A percentile compares a stretch with the other conserved stretches of the same genome.
phyloP scores from a whole-genome alignment of 164 flowering plant species.

The Cinnamomum micranthum region DNA sequence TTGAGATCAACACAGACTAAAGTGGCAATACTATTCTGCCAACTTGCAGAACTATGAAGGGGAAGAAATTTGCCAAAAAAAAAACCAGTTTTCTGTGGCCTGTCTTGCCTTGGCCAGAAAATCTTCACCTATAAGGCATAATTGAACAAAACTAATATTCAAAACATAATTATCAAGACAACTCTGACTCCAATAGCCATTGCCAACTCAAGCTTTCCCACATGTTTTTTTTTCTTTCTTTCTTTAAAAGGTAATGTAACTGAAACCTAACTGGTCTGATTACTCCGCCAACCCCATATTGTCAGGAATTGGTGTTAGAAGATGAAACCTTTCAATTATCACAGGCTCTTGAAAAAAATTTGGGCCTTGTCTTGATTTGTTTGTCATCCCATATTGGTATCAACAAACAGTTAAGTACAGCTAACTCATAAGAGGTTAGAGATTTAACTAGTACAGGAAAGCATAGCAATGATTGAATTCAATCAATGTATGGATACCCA shows the following conservation, averaged over 20 bases:
- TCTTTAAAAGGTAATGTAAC: too few relatives aligned
- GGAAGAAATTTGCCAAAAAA: conserved; percentile 18
- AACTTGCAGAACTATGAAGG: background rate
- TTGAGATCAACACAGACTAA: background rate
- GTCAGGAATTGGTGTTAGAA: too few relatives aligned
- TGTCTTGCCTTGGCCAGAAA: conserved; percentile 94
- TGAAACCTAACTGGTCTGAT: too few relatives aligned
- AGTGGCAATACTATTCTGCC: background rate
- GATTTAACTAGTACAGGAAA: background rate
- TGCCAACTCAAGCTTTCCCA: background rate
- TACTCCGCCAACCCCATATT: too few relatives aligned
- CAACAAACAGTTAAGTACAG: background rate
- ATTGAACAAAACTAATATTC: background rate
- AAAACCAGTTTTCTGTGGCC: conserved; percentile 98
- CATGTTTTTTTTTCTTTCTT: too few relatives aligned
- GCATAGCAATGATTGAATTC: too few relatives aligned
- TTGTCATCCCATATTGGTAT: background rate
- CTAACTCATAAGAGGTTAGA: background rate
- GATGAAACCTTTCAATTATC: too few relatives aligned
- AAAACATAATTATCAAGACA: background rate
- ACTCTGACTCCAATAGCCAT: background rate
- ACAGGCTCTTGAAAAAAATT: too few relatives aligned
- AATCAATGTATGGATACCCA: too few relatives aligned
- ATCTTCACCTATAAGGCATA: conserved; percentile 69
- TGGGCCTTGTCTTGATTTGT: too few relatives aligned